Percentiles rank a stretch among this genome's conserved stretches.
Conservation (phyloP, 2,329 filamentous ascomycete genomes). For the Massarina eburnea region DNA sequence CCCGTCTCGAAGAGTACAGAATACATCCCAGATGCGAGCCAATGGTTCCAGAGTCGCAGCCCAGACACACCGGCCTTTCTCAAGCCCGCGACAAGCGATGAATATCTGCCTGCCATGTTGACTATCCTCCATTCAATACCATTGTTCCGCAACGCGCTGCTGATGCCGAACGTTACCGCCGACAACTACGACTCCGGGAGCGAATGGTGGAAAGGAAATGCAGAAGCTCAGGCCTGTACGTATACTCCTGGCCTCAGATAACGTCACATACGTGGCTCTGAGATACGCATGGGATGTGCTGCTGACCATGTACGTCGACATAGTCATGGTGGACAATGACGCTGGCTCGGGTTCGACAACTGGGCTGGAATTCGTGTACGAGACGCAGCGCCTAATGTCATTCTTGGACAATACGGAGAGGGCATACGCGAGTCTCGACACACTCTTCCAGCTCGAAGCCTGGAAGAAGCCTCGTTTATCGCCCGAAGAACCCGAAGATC, state of each 20-base stretch:
- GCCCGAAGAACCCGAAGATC: slow-evolving; percentile 21
- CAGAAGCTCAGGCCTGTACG: slow-evolving; percentile 51
- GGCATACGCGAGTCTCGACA: slow-evolving; percentile 60
- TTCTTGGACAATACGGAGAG: slow-evolving; percentile 61
- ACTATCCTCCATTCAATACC: slow-evolving; percentile 66
- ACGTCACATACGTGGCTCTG: too few species aligned
- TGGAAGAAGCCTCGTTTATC: slow-evolving; percentile 23
- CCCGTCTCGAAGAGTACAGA: slow-evolving; percentile 53
- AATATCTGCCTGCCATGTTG: slow-evolving; percentile 60
- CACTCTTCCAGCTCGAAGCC: slow-evolving; percentile 49
- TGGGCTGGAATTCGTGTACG: slow-evolving; percentile 52
- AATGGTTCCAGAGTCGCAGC: slow-evolving; percentile 50
- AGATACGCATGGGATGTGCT: too few species aligned
- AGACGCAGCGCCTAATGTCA: slow-evolving; percentile 63
- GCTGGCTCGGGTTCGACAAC: slow-evolving; percentile 29
- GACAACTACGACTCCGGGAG: slow-evolving; percentile 57
- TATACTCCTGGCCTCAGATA: too few species aligned
- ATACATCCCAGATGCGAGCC: slow-evolving; percentile 55
- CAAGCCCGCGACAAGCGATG: slow-evolving; percentile 55
- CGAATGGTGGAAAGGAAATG: slow-evolving; percentile 65
- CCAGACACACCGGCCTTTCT: slow-evolving; percentile 58
- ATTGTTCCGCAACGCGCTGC: slow-evolving; percentile 58
- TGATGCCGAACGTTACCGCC: slow-evolving; percentile 50
- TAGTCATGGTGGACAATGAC: slow-evolving; percentile 53
- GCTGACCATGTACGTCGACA: too few species aligned